phyloP scores from a whole-genome alignment of 768 basidiomycete species.

The Termitomyces sp. region DNA sequence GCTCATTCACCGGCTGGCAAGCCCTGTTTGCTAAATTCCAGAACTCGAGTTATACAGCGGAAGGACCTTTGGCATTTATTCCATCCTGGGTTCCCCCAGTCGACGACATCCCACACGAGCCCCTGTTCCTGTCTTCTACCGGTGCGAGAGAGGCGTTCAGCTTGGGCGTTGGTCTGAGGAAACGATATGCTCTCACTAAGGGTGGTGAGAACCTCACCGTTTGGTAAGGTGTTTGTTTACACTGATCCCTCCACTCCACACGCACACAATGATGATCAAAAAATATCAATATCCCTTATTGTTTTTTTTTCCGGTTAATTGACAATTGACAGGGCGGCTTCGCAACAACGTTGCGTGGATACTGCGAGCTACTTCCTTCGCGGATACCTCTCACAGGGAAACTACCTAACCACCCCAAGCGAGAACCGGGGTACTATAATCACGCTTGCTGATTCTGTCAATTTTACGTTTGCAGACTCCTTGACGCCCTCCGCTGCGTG shows the following conservation, averaged over 20 bases:
- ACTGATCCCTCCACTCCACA: too few relatives aligned
- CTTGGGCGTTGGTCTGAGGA: slow-evolving; percentile 34
- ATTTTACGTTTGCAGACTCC: slow-evolving; percentile 37
- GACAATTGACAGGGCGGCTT: slow-evolving; percentile 28
- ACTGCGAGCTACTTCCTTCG: slow-evolving; percentile 34
- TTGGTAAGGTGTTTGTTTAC: slow-evolving; percentile 26
- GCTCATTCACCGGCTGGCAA: slow-evolving; percentile 34
- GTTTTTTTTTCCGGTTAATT: too few relatives aligned
- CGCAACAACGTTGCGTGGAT: slow-evolving; percentile 36
- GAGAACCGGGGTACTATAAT: slow-evolving; percentile 31
- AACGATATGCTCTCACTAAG: slow-evolving; percentile 32
- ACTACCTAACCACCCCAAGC: slow-evolving; percentile 24
- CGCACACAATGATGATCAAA: too few relatives aligned
- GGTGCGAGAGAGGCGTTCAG: slow-evolving; percentile 35
- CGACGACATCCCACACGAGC: slow-evolving; percentile 33
- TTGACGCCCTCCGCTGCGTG: slow-evolving; percentile 36
- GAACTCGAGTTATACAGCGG: slow-evolving; percentile 32
- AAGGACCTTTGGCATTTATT: slow-evolving; percentile 33
- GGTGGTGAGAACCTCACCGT: slow-evolving; percentile 37
- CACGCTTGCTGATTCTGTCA: slow-evolving; percentile 34
- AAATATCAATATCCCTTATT: too few relatives aligned
- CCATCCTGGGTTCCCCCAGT: slow-evolving; percentile 36
- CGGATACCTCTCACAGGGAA: slow-evolving; percentile 39
- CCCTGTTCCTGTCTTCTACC: slow-evolving; percentile 32
- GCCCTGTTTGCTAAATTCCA: slow-evolving; percentile 33